Base-by-base conservation (phyloP, 345 rosid species). In the Nephelium lappaceum region DNA sequence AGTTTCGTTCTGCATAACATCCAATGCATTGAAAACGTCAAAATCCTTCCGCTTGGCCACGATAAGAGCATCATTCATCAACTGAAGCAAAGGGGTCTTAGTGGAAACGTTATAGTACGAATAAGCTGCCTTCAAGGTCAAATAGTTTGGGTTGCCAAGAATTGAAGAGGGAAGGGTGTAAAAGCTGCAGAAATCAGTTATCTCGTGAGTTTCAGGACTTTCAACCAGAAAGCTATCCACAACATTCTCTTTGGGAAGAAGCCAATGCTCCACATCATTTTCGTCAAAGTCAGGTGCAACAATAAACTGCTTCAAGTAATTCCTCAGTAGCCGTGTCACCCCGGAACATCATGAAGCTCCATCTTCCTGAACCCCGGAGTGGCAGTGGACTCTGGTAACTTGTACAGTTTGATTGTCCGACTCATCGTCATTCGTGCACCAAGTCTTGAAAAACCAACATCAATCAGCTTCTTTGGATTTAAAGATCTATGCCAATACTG, bases 61-160 rank as follows among this genome's bases (percentile, higher is more conserved):
- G 11, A 87, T 83, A 51, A 87, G 88, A 15, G 84, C 86, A 76
- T 89, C 90, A 38, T 85, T 87, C 88, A 89, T 84, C 90, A 89
- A 68, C 80, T 89, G 88, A 76, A 83, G 72, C 80, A 89, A 77
- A 18, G 92, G 92, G 23, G 90, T 84, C 81, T 80, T 80, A 11
- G 86, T 81, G 39, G 84, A 57, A 14, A 89, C 84, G 53, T 87
- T 85, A 66, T 89, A 89, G 81, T 82, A 87, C 8, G 86, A 86
- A 76, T 89, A 89, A 68, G 92, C 92, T 51, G 85, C 90, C 78
- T 86, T 87, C 81, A 87, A 72, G 3, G 78, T 77, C 0, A 85
- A 75, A 81, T 86, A 69, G 57, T 78, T 87, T 60, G 74, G 84
- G 61, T 85, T 85, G 21, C 86, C 90, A 42, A 85, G 90, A 53